A percentile compares a stretch with the other conserved stretches of the same genome.
These are phyloP conservation scores for Pseudozyma flocculosa DNA, from an alignment of 1,284 basidiomycete species.

Conservation along the genomic window DNA sequence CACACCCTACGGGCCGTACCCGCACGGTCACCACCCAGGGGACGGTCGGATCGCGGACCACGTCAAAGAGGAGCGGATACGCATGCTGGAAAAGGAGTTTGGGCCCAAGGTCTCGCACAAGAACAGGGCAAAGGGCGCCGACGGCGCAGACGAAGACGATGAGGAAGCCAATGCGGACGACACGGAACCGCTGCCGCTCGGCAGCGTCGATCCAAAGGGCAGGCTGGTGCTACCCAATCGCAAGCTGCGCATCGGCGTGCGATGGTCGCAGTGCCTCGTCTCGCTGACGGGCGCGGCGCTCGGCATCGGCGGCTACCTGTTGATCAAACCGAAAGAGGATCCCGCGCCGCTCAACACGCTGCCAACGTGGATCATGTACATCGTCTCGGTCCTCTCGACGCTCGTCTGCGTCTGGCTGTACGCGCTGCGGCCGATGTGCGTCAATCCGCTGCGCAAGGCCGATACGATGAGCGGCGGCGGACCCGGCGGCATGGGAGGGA, in stretches of 20 bases:
- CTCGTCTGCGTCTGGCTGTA: constrained; percentile 34
- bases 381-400: constrained; percentile 26
- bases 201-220: constrained; percentile 27
- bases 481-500: constrained; percentile 12
- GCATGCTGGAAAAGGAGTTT: constrained; percentile 50
- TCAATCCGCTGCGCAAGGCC: neutral
- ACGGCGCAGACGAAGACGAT: constrained; percentile 19
- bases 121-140: constrained; percentile 9
- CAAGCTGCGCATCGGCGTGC: constrained; percentile 18
- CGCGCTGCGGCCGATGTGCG: constrained; percentile 12
- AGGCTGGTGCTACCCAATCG: constrained; percentile 23
- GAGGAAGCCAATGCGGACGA: constrained; percentile 13
- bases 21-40: constrained; percentile 11
- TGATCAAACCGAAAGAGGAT: constrained; percentile 28
- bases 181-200: constrained; percentile 20
- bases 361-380: constrained; percentile 35
- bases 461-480: constrained; percentile 2
- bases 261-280: constrained; percentile 28
- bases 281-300: constrained; percentile 22
- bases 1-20: constrained; percentile 2
- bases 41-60: constrained; percentile 11
- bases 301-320: constrained; percentile 35
- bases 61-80: constrained; percentile 45
- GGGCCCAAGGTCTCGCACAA: constrained; percentile 35
- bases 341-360: constrained; percentile 21